These are phyloP conservation scores for Clarireedia paspali DNA, from an alignment of 2,329 filamentous ascomycete genomes.

Conservation along the genomic window DNA sequence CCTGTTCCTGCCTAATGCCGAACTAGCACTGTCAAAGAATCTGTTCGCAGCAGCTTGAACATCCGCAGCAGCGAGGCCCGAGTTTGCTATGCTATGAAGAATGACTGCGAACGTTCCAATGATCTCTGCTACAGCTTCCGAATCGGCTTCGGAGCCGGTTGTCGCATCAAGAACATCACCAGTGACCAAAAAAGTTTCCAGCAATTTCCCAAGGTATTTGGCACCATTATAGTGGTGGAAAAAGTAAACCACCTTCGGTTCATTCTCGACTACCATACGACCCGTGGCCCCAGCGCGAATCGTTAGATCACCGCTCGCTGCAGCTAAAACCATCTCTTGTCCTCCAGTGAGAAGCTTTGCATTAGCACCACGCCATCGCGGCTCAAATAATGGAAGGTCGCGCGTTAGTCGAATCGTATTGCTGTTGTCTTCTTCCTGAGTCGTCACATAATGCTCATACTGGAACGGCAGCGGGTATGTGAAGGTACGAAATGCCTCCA, in stretches of 20 bases:
- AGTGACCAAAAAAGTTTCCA: constrained; percentile 59
- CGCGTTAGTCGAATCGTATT: constrained; percentile 66
- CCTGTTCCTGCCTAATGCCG: constrained; percentile 44
- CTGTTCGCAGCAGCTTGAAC: constrained; percentile 30
- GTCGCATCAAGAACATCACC: constrained; percentile 38
- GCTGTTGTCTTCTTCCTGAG: constrained; percentile 77
- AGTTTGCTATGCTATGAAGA: constrained; percentile 37
- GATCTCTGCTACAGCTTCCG: constrained; percentile 62
- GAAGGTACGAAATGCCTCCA: constrained; percentile 62
- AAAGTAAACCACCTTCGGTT: constrained; percentile 68
- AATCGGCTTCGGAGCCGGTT: constrained; percentile 40
- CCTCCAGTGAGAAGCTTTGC: not conserved
- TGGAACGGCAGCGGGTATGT: constrained; percentile 67
- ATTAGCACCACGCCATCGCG: constrained; percentile 19
- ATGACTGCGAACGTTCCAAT: constrained; percentile 68
- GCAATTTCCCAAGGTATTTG: constrained; percentile 67
- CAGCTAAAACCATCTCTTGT: constrained; percentile 16
- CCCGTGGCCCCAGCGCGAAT: constrained; percentile 61
- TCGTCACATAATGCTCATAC: constrained; percentile 69
- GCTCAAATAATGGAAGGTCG: constrained; percentile 56
- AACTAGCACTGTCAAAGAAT: constrained; percentile 52
- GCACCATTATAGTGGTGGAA: constrained; percentile 69
- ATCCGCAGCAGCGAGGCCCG: constrained; percentile 30
- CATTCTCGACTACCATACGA: constrained; percentile 69
- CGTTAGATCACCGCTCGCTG: constrained; percentile 42